Evolutionary conservation across 2,329 filamentous ascomycete species (phyloP), one percentile per base, ranked within the genome.

Genomic region (Sporothrix dimorphospora): DNA sequence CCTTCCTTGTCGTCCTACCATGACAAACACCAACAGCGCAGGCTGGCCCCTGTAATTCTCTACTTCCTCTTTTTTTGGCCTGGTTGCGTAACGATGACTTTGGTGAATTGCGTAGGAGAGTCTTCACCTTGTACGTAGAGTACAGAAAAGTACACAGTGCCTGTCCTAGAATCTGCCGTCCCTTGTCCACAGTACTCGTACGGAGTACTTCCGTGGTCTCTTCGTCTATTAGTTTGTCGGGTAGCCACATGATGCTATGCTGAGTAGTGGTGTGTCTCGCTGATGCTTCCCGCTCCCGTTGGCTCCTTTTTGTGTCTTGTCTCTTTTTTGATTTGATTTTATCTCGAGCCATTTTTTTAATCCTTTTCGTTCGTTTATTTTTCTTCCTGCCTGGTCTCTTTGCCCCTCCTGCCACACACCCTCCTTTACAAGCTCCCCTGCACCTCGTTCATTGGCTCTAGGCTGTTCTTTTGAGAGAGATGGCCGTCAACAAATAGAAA

Each of bases 231-330:
- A 67, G 14, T 14, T 49, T 67, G 24, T 34, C 66, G 66, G 66
- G 34, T 42, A 55, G 66, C 34, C 66, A 24, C 66, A 69, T 69
- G 66, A 69, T 55, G 49, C 66, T n/a, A n/a, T 67, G 65, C 34
- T 67, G 65, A 67, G 65, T 51, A 27, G 42, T 51, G 3, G 42
- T 55, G 34, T 63, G 57, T 24, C 30, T 61, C 4, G 57, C 38
- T 63, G 9, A 55, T 16, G n/a, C 34, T 1, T 55, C 49, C 38
- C 34, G 34, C 49, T 69, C 66, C 49, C 47, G 66, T 42, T 69
- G 21, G 49, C 34, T 27, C 47, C 16, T 24, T 51, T 27, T 49
- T 3, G 21, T 9, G 45, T 16, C 30, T 14, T 40, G 42, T 55
- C 42, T 49, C 8, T 4, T 16, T 45, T 8, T 12, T 27, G 27